phyloP scores from a whole-genome alignment of 441 rosid genomes.

The Mallotus japonicus region DNA sequence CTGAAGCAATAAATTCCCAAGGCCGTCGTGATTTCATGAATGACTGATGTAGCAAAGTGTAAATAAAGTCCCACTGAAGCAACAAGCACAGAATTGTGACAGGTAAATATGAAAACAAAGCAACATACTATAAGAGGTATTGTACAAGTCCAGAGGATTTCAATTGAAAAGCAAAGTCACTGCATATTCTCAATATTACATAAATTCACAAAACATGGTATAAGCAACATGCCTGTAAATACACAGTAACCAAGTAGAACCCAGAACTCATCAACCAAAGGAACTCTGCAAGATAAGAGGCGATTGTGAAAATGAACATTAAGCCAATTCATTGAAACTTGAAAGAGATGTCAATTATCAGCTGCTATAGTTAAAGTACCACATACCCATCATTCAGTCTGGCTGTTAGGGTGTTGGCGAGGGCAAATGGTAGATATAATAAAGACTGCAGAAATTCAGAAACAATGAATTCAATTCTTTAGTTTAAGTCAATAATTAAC shows the following conservation, averaged over 20 bases:
- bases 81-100: conserved; percentile 32
- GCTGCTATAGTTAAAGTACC: neutral
- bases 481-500: neutral
- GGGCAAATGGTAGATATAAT: conserved; percentile 85
- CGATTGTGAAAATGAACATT: conserved; percentile 5
- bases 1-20: conserved; percentile 98
- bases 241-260: conserved; percentile 86
- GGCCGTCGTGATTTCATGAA: conserved; percentile 86
- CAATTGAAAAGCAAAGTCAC: neutral
- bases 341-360: conserved; percentile 10
- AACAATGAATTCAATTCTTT: neutral
- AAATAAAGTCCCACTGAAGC: conserved; percentile 63
- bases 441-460: conserved; percentile 56
- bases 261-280: conserved; percentile 88
- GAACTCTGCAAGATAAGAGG: conserved; percentile 50
- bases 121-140: neutral
- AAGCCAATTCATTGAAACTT: conserved; percentile 10
- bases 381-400: conserved; percentile 79
- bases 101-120: neutral
- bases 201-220: conserved; percentile 10
- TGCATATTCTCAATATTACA: neutral
- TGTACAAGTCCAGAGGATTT: neutral
- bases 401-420: conserved; percentile 88
- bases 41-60: conserved; percentile 88
- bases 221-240: conserved; percentile 59